Percentiles rank a stretch among this genome's conserved stretches.
Conservation (phyloP, 495 filamentous ascomycete genomes). For the Podospora sp. region DNA sequence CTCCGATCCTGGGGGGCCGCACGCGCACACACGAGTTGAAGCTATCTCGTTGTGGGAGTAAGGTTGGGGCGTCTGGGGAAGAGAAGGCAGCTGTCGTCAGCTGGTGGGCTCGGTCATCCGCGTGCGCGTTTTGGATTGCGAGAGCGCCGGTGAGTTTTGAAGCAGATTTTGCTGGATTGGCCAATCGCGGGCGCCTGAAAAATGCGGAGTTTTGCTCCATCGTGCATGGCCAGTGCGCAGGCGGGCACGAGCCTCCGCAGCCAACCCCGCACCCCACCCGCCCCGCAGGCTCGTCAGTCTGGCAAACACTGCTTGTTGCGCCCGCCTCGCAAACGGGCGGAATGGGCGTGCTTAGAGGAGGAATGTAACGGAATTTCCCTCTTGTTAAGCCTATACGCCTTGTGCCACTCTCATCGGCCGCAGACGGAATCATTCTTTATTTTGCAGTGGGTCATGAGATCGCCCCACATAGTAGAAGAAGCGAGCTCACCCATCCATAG, state of each 20-base stretch:
- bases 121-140: constrained; percentile 4
- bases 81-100: constrained; percentile 41
- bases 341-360: too few relatives aligned
- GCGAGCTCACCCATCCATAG: too few relatives aligned
- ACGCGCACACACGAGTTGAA: background rate
- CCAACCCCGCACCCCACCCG: background rate
- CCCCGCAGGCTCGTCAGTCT: background rate
- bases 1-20: background rate
- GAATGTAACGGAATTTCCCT: too few relatives aligned
- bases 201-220: background rate
- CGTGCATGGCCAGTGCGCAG: constrained; percentile 9
- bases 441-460: too few relatives aligned
- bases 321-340: too few relatives aligned
- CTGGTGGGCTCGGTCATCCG: constrained; percentile 22
- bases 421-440: too few relatives aligned
- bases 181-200: constrained; percentile 14
- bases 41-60: constrained; percentile 13
- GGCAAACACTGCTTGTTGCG: background rate
- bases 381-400: too few relatives aligned
- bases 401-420: too few relatives aligned
- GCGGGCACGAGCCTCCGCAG: background rate
- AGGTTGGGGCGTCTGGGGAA: constrained; percentile 9
- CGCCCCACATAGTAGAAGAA: too few relatives aligned
- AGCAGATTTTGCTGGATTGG: constrained; percentile 14
- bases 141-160: constrained; percentile 6